Conservation (phyloP, 305 asterid genomes). For the Rubia peregrina region DNA sequence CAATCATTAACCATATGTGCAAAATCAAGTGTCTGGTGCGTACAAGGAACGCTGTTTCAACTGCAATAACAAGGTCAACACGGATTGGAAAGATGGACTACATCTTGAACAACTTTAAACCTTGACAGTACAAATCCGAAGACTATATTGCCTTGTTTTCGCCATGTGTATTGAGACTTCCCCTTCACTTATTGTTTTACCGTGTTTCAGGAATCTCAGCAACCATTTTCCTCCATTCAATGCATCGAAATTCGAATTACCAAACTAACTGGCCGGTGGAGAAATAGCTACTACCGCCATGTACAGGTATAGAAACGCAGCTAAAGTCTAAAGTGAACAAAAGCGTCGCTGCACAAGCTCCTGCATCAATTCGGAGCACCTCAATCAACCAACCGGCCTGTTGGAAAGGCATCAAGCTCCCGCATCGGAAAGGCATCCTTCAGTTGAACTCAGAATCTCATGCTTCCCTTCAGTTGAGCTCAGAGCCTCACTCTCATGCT, state of each 20-base stretch:
- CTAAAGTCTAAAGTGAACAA: constrained; percentile 2
- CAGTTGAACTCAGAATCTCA: background rate
- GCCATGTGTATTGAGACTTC: background rate
- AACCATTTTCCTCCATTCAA: background rate
- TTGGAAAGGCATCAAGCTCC: background rate
- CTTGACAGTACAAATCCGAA: background rate
- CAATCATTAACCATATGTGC: too few relatives aligned
- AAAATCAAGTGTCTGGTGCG: background rate
- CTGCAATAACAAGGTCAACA: background rate
- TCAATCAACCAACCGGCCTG: background rate
- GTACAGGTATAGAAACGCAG: background rate
- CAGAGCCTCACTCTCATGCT: constrained; percentile 7
- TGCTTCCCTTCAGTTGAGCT: constrained; percentile 5
- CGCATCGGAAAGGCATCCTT: background rate
- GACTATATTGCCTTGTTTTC: background rate
- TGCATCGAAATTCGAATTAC: background rate
- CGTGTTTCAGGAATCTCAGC: background rate
- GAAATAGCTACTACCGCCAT: background rate
- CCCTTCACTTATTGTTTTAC: background rate
- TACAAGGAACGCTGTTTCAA: background rate
- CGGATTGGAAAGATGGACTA: background rate
- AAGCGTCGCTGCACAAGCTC: constrained; percentile 12
- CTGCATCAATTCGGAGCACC: background rate
- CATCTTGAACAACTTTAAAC: background rate
- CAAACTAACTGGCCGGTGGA: background rate